phyloP scores from a whole-genome alignment of 2,329 filamentous ascomycete species.

The Fusarium poae region DNA sequence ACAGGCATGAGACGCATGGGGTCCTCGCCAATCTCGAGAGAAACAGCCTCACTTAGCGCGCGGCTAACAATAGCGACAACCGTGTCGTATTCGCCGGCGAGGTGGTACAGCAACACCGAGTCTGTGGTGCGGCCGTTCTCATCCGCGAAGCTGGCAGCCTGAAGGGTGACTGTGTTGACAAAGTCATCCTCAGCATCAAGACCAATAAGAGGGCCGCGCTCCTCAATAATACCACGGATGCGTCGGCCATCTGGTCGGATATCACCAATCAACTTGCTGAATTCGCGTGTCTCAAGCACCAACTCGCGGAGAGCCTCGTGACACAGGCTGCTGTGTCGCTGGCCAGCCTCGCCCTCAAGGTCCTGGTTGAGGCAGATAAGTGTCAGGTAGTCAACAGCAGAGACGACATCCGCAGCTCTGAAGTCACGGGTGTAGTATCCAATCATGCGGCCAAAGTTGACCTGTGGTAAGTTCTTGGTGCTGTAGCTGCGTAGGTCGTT shows the following conservation, averaged over 20 bases:
- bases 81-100: constrained; percentile 94
- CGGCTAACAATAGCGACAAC: constrained; percentile 93
- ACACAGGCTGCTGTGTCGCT: constrained; percentile 83
- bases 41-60: constrained; percentile 88
- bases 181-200: constrained; percentile 85
- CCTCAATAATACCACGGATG: constrained; percentile 88
- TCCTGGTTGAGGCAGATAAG: constrained; percentile 94
- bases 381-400: constrained; percentile 92
- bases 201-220: constrained; percentile 84
- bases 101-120: constrained; percentile 92
- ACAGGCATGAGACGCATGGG: constrained; percentile 82
- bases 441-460: constrained; percentile 94
- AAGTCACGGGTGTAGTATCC: constrained; percentile 98
- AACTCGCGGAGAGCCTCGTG: constrained; percentile 94
- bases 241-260: constrained; percentile 87
- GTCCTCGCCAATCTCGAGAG: constrained; percentile 86
- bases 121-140: constrained; percentile 95
- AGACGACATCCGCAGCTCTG: constrained; percentile 87
- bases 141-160: constrained; percentile 92
- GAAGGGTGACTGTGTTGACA: constrained; percentile 89
- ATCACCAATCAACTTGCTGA: constrained; percentile 92
- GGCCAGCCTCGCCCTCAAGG: constrained; percentile 78
- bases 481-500: constrained; percentile 77
- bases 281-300: constrained; percentile 96
- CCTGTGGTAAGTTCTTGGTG: constrained; percentile 78